These are phyloP conservation scores for Alternaria atra DNA, from an alignment of 2,329 filamentous ascomycete species.

Conservation along the genomic window DNA sequence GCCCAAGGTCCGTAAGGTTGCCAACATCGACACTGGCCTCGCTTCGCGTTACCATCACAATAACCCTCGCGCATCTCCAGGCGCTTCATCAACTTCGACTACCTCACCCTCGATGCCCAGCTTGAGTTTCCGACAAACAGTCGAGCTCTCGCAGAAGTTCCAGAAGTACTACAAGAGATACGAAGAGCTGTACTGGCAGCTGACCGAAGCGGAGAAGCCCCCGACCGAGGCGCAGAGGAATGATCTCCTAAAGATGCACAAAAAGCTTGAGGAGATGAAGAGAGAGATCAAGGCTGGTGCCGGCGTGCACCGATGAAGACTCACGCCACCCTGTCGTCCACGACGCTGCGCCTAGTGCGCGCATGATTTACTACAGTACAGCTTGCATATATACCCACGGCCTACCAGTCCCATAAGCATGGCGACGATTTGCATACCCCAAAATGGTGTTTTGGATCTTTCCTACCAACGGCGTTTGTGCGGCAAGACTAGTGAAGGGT, in stretches of 20 bases:
- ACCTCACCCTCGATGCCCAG: constrained; percentile 46
- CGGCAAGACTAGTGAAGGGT: constrained; percentile 7
- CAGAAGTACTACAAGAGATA: constrained; percentile 68
- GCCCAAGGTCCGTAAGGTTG: constrained; percentile 46
- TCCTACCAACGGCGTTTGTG: constrained; percentile 15
- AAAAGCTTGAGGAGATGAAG: constrained; percentile 65
- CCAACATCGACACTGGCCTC: constrained; percentile 45
- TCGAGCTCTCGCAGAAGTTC: constrained; percentile 61
- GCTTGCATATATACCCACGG: constrained; percentile 33
- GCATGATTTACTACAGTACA: constrained; percentile 24
- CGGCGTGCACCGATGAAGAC: constrained; percentile 35
- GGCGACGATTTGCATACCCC: constrained; percentile 29
- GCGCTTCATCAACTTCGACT: constrained; percentile 46
- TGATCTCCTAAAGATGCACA: constrained; percentile 63
- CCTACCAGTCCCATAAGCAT: constrained; percentile 14
- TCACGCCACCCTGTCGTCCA: constrained; percentile 3
- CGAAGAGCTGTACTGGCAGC: constrained; percentile 62
- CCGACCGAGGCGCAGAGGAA: constrained; percentile 61
- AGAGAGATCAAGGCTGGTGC: constrained; percentile 60
- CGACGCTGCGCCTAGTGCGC: constrained; percentile 17
- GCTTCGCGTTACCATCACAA: constrained; percentile 48
- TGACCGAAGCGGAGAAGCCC: constrained; percentile 52
- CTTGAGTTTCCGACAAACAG: constrained; percentile 55
- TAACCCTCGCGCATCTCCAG: constrained; percentile 44
- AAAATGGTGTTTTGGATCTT: constrained; percentile 26